A percentile compares a stretch with the other conserved stretches of the same genome.
Conservation (phyloP, 108 stramenopile species). For the Pseudonitzschia multistriata region DNA sequence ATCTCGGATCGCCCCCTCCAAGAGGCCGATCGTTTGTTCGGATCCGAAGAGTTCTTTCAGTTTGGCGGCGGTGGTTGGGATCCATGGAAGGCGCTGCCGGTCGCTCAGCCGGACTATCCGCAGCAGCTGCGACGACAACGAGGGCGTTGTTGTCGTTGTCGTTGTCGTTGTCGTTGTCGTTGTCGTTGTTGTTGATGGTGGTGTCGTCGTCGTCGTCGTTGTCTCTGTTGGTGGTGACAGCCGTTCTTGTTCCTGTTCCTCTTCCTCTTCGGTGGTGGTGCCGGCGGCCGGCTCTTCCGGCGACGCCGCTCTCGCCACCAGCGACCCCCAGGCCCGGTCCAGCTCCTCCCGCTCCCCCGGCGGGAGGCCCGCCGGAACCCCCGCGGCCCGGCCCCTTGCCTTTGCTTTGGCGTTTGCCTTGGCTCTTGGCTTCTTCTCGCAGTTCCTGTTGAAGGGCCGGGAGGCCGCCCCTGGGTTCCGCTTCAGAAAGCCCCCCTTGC, state of each 20-base stretch:
- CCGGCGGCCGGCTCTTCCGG: too few species aligned
- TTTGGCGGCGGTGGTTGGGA: background rate
- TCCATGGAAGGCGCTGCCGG: constrained; percentile 2
- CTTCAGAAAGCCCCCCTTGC: constrained; percentile 55
- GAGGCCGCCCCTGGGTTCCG: constrained; percentile 42
- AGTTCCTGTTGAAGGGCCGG: constrained; percentile 4
- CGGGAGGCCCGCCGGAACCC: too few species aligned
- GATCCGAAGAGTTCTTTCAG: background rate
- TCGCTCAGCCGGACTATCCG: background rate
- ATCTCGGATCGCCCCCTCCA: background rate
- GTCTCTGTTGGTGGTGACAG: constrained; percentile 4
- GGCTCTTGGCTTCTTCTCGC: background rate
- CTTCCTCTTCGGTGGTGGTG: constrained; percentile 32
- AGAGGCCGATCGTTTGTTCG: background rate
- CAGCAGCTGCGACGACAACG: background rate
- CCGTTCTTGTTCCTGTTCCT: constrained; percentile 35
- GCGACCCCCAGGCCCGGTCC: constrained; percentile 40
- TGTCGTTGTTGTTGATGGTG: background rate
- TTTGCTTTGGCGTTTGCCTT: background rate
- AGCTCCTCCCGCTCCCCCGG: constrained; percentile 26
- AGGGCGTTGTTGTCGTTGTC: background rate
- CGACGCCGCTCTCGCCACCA: constrained; percentile 3
- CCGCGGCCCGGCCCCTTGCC: background rate
- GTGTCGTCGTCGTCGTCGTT: too few species aligned
- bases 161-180: background rate